Percentiles rank a stretch among this genome's conserved stretches.
These are phyloP conservation scores for Phaeosphaeria sp. DNA, from an alignment of 2,329 filamentous ascomycete genomes.

Conservation along the genomic window DNA sequence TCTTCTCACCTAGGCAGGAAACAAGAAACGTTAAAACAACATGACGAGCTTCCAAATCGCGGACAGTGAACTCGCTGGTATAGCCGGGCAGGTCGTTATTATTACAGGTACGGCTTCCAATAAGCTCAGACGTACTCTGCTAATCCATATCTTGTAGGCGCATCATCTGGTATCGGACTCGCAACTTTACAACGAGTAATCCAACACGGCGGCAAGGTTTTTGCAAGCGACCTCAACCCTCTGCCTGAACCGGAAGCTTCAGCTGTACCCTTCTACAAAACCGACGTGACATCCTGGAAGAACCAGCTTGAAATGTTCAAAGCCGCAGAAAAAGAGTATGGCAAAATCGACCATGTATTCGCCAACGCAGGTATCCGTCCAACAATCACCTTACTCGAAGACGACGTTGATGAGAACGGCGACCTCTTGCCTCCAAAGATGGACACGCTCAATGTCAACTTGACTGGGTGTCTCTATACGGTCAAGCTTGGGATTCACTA, in stretches of 20 bases:
- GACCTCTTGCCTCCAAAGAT: conserved; percentile 35
- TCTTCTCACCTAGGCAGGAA: not conserved
- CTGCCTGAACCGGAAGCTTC: conserved; percentile 37
- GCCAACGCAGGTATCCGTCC: conserved; percentile 42
- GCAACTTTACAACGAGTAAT: conserved; percentile 62
- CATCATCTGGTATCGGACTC: conserved; percentile 67
- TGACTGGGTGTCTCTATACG: conserved; percentile 38
- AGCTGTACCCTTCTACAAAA: conserved; percentile 29
- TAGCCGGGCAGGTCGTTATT: conserved; percentile 60
- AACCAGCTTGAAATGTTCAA: conserved; percentile 61
- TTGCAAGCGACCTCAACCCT: conserved; percentile 61
- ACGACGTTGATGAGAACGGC: conserved; percentile 37
- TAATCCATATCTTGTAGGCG: conserved; percentile 47
- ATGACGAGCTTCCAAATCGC: conserved; percentile 53
- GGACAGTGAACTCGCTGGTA: conserved; percentile 50
- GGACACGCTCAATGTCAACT: conserved; percentile 35
- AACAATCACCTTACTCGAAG: conserved; percentile 29
- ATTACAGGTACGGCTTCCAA: conserved; percentile 54
- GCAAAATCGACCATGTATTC: conserved; percentile 55
- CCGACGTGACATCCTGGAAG: conserved; percentile 54
- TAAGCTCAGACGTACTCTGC: not conserved
- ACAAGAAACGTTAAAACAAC: not conserved
- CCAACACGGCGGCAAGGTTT: conserved; percentile 60
- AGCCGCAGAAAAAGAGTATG: conserved; percentile 51
- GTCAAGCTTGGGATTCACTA: conserved; percentile 38